Evolutionary conservation across 257 asterid species (phyloP), one percentile per base, ranked within the genome.

Genomic region (Eucommia ulmoides): DNA sequence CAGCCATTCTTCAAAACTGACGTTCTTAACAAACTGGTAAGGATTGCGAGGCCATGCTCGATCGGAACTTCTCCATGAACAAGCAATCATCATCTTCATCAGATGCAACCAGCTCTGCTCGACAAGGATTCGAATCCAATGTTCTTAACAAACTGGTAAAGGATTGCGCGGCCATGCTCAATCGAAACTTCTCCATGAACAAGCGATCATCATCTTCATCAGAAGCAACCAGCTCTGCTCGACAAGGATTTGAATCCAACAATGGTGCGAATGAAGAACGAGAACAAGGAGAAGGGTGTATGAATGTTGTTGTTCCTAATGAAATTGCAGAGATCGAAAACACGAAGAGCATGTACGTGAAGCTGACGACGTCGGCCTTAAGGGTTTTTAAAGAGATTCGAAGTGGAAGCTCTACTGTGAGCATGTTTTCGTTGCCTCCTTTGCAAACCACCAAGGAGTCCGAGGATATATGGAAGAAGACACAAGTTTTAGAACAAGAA

Each of bases 361-460:
- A 61, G 66, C 92, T 71, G 26, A 75, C 79, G 0, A 53, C 66
- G 60, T 83, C 87, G 1, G 89, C 94, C 14, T 45, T 83, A 21
- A 55, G 72, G 24, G 75, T 82, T 35, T 51, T 86, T 58, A 75
- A 79, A 62, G 77, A 76, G 56, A 74, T 80, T 55, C 70, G 84
- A 38, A 62, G 80, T 20, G 74, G 89, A 51, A 87, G 93, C 53
- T 86, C 94, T 26, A 82, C 88, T 0, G 68, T 67, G 1, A 70
- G 65, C 69, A 45, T 64, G 70, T 82, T 82, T 57, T 77, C 96
- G 7, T 70, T 82, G 71, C 94, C 94, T 2, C 96, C 92, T 7
- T 60, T 82, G 63, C 69, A 64, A 16, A 61, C 53, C 20, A 20
- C 51, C 19, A n/a, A n/a, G n/a, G 70, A 55, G 23, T 47, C 33